phyloP scores from a whole-genome alignment of 2,329 filamentous ascomycete species.

The Colletotrichum gigasporum region DNA sequence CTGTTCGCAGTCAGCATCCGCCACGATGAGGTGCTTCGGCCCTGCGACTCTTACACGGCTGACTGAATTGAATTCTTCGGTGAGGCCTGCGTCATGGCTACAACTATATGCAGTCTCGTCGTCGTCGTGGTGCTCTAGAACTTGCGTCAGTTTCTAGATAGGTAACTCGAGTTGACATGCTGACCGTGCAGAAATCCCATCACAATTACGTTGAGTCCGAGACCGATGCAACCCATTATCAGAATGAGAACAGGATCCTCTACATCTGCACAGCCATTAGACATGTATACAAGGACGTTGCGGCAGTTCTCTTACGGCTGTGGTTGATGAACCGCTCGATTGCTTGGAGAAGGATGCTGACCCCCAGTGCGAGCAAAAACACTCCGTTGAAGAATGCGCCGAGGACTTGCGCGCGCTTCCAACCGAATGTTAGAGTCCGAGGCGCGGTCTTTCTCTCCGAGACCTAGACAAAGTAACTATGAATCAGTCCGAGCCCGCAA shows the following conservation, averaged over 20 bases:
- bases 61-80: background rate
- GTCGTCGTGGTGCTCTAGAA: background rate
- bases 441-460: conserved; percentile 66
- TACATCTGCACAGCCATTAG: conserved; percentile 55
- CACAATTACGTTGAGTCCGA: conserved; percentile 74
- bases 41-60: too few species aligned
- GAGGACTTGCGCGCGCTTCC: conserved; percentile 77
- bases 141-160: background rate
- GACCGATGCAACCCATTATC: conserved; percentile 74
- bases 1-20: background rate
- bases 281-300: too few species aligned
- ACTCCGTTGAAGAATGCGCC: conserved; percentile 85
- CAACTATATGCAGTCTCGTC: too few species aligned
- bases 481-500: background rate
- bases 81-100: too few species aligned
- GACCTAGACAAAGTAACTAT: too few species aligned
- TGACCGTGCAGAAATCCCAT: conserved; percentile 72
- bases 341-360: conserved; percentile 79
- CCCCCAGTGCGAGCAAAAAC: conserved; percentile 75
- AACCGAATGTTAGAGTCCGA: conserved; percentile 74
- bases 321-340: conserved; percentile 74
- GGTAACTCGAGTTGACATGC: background rate
- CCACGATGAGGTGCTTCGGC: too few species aligned
- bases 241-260: conserved; percentile 73
- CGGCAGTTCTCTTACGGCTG: conserved; percentile 60